These are phyloP conservation scores for Zygosaccharomyces siamensis DNA, from an alignment of 805 yeast species.

Conservation along the genomic window DNA sequence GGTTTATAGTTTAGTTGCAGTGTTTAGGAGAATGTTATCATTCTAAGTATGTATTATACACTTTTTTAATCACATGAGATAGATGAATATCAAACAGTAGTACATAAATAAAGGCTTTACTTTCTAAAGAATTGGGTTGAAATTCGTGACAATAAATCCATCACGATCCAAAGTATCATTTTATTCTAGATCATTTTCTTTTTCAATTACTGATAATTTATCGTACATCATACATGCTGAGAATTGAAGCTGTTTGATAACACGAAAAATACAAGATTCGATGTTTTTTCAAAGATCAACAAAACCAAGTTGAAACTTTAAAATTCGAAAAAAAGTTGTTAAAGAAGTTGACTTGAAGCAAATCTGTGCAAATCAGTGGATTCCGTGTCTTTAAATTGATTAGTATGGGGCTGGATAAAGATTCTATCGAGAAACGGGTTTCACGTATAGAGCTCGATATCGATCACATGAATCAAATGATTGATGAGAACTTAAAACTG, in stretches of 20 bases:
- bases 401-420: constrained; percentile 26
- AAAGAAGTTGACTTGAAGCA: not conserved
- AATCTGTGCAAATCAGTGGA: not conserved
- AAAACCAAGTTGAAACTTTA: not conserved
- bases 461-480: constrained; percentile 34
- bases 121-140: not conserved
- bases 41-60: not conserved
- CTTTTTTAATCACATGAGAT: not conserved
- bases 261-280: constrained; percentile 1
- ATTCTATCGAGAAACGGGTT: constrained; percentile 30
- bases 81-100: no score
- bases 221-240: constrained; percentile 1
- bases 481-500: constrained; percentile 32
- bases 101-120: not conserved
- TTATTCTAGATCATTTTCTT: not conserved
- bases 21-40: not conserved
- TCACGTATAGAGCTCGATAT: constrained; percentile 35
- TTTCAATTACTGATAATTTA: not conserved
- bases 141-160: not conserved
- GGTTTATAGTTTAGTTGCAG: not conserved
- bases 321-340: not conserved
- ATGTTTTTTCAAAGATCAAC: constrained; percentile 3
- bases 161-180: not conserved
- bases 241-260: not conserved
- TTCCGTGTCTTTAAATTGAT: not conserved